Evolutionary conservation across 1,139 yeast species (phyloP).

Genomic region (Candida sanyaensis): DNA sequence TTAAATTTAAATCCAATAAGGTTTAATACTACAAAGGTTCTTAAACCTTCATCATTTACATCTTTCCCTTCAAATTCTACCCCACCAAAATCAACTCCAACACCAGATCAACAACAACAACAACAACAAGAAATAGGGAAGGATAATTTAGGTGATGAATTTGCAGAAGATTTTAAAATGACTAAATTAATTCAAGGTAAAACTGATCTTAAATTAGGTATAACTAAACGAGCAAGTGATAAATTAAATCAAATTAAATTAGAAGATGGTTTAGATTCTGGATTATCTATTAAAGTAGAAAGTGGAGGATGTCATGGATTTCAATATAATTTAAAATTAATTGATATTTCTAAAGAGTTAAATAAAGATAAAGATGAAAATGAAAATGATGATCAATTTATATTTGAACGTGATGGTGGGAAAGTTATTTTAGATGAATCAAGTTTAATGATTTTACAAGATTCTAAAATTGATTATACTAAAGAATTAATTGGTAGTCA

Average conservation of each 20-base stretch:
- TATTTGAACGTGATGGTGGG: conserved; percentile 67
- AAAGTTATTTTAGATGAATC: conserved; percentile 76
- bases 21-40: conserved; percentile 3
- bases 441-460: conserved; percentile 79
- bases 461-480: conserved; percentile 84
- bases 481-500: conserved; percentile 94
- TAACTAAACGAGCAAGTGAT: conserved; percentile 40
- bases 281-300: conserved; percentile 78
- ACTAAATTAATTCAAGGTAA: conserved; percentile 36
- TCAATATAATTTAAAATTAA: conserved; percentile 76
- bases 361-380: conserved; percentile 34
- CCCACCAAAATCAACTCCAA: conserved; percentile 25
- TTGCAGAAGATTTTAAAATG: conserved; percentile 27
- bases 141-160: conserved; percentile 19
- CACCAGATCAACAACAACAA: conserved; percentile 5
- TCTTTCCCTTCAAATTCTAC: conserved; percentile 19
- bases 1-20: not conserved
- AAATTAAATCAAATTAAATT: conserved; percentile 59
- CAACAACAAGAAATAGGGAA: conserved; percentile 8
- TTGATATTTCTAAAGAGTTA: conserved; percentile 47
- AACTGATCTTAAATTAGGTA: conserved; percentile 40
- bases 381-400: too few relatives aligned
- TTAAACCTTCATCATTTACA: conserved; percentile 1
- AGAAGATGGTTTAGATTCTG: conserved; percentile 61
- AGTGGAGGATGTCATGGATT: conserved; percentile 99